Evolutionary conservation across 129 eudicot genomes (phyloP).

Genomic region (Pittosporum tobira): DNA sequence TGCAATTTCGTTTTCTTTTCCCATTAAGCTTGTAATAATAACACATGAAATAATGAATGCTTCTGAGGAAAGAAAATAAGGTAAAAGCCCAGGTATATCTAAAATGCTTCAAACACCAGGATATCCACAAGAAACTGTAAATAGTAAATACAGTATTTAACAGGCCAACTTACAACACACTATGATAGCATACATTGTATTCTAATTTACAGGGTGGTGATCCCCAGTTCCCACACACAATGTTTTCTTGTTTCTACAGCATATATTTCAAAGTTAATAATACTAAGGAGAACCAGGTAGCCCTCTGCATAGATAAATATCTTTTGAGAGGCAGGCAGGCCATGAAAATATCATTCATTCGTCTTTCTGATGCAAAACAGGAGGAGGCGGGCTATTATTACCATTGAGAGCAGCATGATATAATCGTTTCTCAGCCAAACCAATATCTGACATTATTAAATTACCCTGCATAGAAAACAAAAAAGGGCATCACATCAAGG

Average conservation of each 20-base stretch:
- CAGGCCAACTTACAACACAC: slow-evolving; percentile 9
- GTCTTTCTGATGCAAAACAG: slow-evolving; percentile 80
- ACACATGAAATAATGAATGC: not conserved
- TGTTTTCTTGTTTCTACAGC: no score
- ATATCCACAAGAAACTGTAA: slow-evolving; percentile 2
- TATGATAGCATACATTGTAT: not conserved
- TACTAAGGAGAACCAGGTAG: slow-evolving; percentile 6
- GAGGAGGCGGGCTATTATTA: slow-evolving; percentile 53
- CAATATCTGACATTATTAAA: slow-evolving; percentile 66
- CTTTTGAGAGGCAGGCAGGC: slow-evolving; percentile 33
- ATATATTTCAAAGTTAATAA: slow-evolving; percentile 1
- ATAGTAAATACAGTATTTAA: slow-evolving; percentile 6
- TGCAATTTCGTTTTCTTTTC: slow-evolving; percentile 4
- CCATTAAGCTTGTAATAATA: not conserved
- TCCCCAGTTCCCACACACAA: no score
- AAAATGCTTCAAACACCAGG: not conserved
- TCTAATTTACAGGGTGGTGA: slow-evolving; percentile 11
- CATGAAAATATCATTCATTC: slow-evolving; percentile 76
- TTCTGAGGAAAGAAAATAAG: not conserved
- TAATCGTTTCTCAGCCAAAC: slow-evolving; percentile 85
- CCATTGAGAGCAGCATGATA: slow-evolving; percentile 88
- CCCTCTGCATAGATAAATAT: slow-evolving; percentile 18
- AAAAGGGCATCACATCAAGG: no score
- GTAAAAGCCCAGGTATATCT: not conserved
- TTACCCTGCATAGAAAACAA: slow-evolving; percentile 57